A percentile compares a stretch with the other conserved stretches of the same genome.
Evolutionary conservation across 805 yeast genomes (phyloP).

Genomic region (Teunomyces pallodes): DNA sequence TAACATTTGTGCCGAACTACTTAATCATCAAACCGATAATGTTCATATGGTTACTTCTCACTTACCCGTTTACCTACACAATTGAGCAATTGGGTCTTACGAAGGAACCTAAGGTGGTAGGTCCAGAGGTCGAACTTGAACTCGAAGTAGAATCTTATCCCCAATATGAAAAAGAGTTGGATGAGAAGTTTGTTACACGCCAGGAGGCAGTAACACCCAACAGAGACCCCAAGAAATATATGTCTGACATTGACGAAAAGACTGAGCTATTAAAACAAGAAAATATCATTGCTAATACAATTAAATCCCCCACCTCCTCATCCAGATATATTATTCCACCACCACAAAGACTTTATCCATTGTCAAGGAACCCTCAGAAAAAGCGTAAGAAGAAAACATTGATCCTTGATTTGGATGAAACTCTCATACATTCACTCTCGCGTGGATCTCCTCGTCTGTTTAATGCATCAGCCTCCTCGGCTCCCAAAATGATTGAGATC

Average conservation of each 20-base stretch:
- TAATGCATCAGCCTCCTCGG: conserved; percentile 33
- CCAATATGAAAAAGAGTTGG: background rate
- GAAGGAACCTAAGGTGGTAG: conserved; percentile 2
- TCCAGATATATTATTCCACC: conserved; percentile 46
- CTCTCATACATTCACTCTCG: conserved; percentile 86
- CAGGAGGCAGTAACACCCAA: background rate
- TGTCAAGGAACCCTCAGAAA: conserved; percentile 37
- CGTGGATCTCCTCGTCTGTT: conserved; percentile 53
- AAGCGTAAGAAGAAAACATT: conserved; percentile 57
- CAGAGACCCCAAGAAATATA: background rate
- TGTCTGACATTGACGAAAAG: conserved; percentile 24
- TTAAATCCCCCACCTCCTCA: conserved; percentile 41
- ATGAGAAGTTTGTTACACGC: conserved; percentile 1
- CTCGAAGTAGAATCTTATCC: background rate
- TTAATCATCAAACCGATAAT: conserved; percentile 52
- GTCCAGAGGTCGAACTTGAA: background rate
- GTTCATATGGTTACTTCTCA: conserved; percentile 48
- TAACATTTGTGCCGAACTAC: conserved; percentile 47
- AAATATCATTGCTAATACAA: conserved; percentile 36
- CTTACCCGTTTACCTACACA: conserved; percentile 53
- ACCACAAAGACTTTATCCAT: conserved; percentile 43
- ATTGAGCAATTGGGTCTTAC: conserved; percentile 21
- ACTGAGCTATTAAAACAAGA: conserved; percentile 40
- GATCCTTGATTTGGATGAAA: conserved; percentile 89
- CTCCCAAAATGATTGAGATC: conserved; percentile 73